These are phyloP conservation scores for Nakazawaea populi DNA, from an alignment of 805 yeast species.

Conservation along the genomic window DNA sequence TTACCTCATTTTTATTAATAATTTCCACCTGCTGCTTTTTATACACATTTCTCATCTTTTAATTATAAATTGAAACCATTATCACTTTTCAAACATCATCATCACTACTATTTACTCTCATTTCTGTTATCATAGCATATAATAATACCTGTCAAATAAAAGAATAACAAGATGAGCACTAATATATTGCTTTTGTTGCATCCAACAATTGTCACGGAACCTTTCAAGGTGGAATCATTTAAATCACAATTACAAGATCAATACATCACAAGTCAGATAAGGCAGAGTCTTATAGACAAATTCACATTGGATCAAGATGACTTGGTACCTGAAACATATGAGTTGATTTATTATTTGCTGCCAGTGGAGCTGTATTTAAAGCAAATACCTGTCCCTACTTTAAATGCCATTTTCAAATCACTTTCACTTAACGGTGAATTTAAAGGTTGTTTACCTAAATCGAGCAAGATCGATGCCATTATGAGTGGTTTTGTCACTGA, in stretches of 20 bases:
- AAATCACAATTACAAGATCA: conserved; percentile 27
- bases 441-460: conserved; percentile 46
- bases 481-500: conserved; percentile 56
- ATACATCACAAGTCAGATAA: conserved; percentile 23
- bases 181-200: conserved; percentile 46
- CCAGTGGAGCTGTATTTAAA: conserved; percentile 41
- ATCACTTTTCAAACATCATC: no score
- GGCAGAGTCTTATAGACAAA: conserved; percentile 54
- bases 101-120: no score
- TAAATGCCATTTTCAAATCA: conserved; percentile 31
- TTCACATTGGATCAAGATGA: conserved; percentile 42
- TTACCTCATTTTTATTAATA: neutral
- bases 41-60: no score
- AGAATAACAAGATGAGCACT: neutral
- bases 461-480: conserved; percentile 54
- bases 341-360: conserved; percentile 46
- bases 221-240: conserved; percentile 34
- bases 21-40: no score
- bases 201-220: conserved; percentile 61
- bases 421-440: conserved; percentile 40
- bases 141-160: no score
- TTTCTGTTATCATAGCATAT: no score
- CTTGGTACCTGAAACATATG: conserved; percentile 31
- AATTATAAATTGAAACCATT: no score
- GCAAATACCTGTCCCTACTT: conserved; percentile 40